A percentile compares a stretch with the other conserved stretches of the same genome.
Evolutionary conservation across 1,284 basidiomycete genomes (phyloP).

Genomic region (Rugosomyces carneus): DNA sequence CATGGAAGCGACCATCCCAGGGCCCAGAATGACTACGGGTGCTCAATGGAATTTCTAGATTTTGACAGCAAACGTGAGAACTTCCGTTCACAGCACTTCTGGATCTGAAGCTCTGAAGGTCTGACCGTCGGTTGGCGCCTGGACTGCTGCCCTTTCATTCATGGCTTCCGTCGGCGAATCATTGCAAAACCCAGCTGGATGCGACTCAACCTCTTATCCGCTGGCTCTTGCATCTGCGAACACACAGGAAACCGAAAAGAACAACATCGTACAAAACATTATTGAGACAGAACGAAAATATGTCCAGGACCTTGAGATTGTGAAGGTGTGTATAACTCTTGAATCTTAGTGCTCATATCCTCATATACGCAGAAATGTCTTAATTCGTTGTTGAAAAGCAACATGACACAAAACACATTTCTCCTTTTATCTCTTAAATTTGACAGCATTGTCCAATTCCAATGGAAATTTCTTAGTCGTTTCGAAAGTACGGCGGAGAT

Average conservation of each 20-base stretch:
- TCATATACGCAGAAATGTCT: conserved; percentile 68
- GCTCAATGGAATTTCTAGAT: too few relatives aligned
- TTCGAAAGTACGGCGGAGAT: conserved; percentile 83
- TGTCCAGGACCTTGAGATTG: conserved; percentile 94
- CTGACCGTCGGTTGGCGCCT: too few relatives aligned
- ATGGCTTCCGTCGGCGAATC: too few relatives aligned
- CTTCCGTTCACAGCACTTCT: too few relatives aligned
- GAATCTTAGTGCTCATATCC: conserved; percentile 2
- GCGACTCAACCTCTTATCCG: too few relatives aligned
- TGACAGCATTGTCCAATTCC: conserved; percentile 94
- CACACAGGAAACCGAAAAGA: conserved; percentile 64
- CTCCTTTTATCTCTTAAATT: conserved; percentile 95
- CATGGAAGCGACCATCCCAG: conserved; percentile 97
- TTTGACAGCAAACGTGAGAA: too few relatives aligned
- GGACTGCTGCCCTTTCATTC: too few relatives aligned
- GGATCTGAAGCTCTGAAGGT: too few relatives aligned
- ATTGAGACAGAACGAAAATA: conserved; percentile 96
- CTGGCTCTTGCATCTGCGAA: conserved; percentile 38
- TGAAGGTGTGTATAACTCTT: conserved; percentile 63
- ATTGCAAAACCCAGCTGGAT: too few relatives aligned
- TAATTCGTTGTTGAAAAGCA: conserved; percentile 71
- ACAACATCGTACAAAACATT: conserved; percentile 80
- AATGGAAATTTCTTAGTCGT: conserved; percentile 93
- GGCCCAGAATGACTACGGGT: too few relatives aligned
- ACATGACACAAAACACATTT: conserved; percentile 89